Evolutionary conservation across 2,329 filamentous ascomycete species (phyloP), one percentile per base, ranked within the genome.

Genomic region (Colletotrichum zoysiae): DNA sequence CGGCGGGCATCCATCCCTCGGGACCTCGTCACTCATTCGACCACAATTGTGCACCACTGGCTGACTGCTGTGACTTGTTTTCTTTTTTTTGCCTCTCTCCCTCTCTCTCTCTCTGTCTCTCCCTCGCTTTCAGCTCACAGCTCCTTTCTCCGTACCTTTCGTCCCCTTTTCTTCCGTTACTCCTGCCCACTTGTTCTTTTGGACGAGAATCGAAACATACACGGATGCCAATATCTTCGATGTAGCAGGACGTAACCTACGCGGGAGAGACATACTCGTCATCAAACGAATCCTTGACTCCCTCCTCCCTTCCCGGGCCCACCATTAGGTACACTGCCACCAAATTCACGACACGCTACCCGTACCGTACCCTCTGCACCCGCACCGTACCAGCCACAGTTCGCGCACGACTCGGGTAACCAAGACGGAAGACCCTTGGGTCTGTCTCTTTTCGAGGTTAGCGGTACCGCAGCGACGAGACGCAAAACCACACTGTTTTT

Each of bases 11-110:
- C 65, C 70, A 72, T 72, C 70, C 70, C 70, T 72, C 70, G 70
- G 70, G 70, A 70, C 70, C 50, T 72, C 65, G 65, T 72, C 70
- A 65, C 70, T 70, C 70, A 60, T 70, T 67, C 44, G 38, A 71
- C 65, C 65, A 62, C 65, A 51, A 51, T 51, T 65, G 50, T 62
- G 65, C 42, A 71, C 70, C 44, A 50, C 65, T 51, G 55, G 33
- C 40, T 57, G n/a, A 61, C 58, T 57, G 40, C 46, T 42, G 30
- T 55, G 16, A 42, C 33, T 51, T 51, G 42, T 51, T 50, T 51
- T 66, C 50, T 59, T 33, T 33, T 30, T 26, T n/a, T n/a, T n/a
- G n/a, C n/a, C 38, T 55, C 7, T 56, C 46, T 55, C 42, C 56
- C 44, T 20, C 56, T 33, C n/a, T 60, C 42, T 58, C 35, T 38